Conservation (phyloP, 2,329 filamentous ascomycete species). For the Xylaria sp. region DNA sequence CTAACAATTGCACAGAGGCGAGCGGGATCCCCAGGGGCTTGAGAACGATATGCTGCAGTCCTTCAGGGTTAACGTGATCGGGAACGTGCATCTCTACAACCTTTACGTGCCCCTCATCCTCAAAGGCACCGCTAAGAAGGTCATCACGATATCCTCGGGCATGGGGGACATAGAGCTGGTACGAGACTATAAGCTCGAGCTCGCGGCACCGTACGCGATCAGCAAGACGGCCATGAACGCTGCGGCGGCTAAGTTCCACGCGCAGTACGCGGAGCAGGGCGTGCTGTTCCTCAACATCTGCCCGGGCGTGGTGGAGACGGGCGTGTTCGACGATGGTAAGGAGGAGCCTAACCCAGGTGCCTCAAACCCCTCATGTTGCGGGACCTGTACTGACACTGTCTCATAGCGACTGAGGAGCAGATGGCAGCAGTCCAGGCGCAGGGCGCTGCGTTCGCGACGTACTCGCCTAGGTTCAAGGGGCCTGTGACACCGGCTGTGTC, state of each 20-base stretch:
- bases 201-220: conserved; percentile 57
- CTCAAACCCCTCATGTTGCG: conserved; percentile 7
- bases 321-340: conserved; percentile 27
- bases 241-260: conserved; percentile 47
- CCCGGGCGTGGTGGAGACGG: conserved; percentile 51
- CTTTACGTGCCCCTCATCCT: conserved; percentile 58
- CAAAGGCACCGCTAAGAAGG: conserved; percentile 58
- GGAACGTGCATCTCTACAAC: conserved; percentile 58
- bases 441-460: conserved; percentile 29
- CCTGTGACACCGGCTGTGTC: conserved; percentile 25
- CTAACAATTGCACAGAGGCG: conserved; percentile 30
- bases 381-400: not conserved
- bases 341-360: not conserved
- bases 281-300: conserved; percentile 52
- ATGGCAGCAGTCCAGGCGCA: conserved; percentile 5
- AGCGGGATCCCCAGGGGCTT: conserved; percentile 41
- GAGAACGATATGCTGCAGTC: conserved; percentile 42
- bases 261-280: conserved; percentile 49
- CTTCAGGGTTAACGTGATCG: conserved; percentile 56
- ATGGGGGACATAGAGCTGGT: conserved; percentile 46
- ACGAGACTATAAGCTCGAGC: conserved; percentile 46
- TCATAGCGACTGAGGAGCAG: conserved; percentile 16
- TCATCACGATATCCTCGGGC: conserved; percentile 57
- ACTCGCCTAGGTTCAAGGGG: conserved; percentile 36
- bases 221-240: conserved; percentile 40